Conservation (phyloP, 768 basidiomycete species). For the Chalciporus pseudorubinellus region DNA sequence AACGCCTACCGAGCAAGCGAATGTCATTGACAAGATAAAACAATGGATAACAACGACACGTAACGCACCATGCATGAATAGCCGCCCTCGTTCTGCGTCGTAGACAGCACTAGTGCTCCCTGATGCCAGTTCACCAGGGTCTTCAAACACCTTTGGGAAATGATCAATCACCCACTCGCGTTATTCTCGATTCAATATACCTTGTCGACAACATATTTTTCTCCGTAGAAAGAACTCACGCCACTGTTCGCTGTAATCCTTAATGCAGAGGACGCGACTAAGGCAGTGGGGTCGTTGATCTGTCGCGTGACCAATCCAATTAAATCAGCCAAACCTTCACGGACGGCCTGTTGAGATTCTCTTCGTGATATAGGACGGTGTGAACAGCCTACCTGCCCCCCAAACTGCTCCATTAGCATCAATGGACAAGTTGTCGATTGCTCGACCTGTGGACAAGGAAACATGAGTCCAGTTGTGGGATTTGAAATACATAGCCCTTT, state of each 20-base stretch:
- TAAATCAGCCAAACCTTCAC: conserved; percentile 43
- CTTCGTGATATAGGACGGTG: neutral
- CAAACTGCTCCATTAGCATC: conserved; percentile 61
- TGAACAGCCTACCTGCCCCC: conserved; percentile 49
- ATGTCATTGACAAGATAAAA: conserved; percentile 3
- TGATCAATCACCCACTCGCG: conserved; percentile 1
- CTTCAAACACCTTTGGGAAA: conserved; percentile 57
- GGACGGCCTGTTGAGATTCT: neutral
- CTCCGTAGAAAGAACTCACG: conserved; percentile 49
- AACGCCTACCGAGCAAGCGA: conserved; percentile 24
- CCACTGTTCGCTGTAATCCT: conserved; percentile 55
- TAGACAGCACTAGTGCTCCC: conserved; percentile 57
- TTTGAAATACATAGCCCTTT: conserved; percentile 7
- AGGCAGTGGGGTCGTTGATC: conserved; percentile 39
- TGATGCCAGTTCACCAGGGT: conserved; percentile 56
- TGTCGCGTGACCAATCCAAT: conserved; percentile 38
- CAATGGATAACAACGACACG: conserved; percentile 3
- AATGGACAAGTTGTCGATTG: conserved; percentile 59
- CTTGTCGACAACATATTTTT: conserved; percentile 60
- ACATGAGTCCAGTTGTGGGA: conserved; percentile 3
- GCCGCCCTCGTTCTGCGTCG: conserved; percentile 44
- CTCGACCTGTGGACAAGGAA: conserved; percentile 37
- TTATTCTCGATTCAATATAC: conserved; percentile 29
- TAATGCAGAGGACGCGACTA: conserved; percentile 48
- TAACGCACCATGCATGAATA: conserved; percentile 60